Base-by-base conservation (phyloP, 176 grass and related monocot species). In the Pontederia paniculata region DNA sequence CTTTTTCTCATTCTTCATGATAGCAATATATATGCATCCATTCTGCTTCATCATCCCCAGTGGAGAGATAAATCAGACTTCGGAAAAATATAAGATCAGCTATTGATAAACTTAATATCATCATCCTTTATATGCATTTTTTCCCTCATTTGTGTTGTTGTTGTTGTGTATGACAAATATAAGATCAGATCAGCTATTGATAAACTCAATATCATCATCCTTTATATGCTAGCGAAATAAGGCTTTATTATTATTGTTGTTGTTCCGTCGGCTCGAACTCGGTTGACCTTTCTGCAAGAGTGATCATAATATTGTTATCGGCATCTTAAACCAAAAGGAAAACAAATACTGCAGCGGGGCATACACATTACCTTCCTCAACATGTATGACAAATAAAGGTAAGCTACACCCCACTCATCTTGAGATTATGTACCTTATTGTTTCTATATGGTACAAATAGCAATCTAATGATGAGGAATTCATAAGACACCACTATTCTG, bases 401-500 rank as follows among this genome's bases (percentile, higher is more conserved):
- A 98, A 5, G 93, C 81, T 45, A 88, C 86, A 28, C 88, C 93
- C 86, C 86, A 98, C 75, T 98, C 93, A 67, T 91, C 86, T 23
- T 74, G 77, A 10, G 86, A 79, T 42, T 91, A 63, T 51, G 86
- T 82, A 44, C 83, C n/a, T n/a, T n/a, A n/a, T n/a, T n/a, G n/a
- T n/a, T n/a, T n/a, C n/a, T n/a, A n/a, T n/a, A n/a, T n/a, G n/a
- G n/a, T n/a, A n/a, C n/a, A n/a, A n/a, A n/a, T n/a, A n/a, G n/a
- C n/a, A n/a, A n/a, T n/a, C n/a, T n/a, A n/a, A n/a, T n/a, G n/a
- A n/a, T n/a, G n/a, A n/a, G n/a, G n/a, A n/a, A n/a, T n/a, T n/a
- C n/a, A n/a, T n/a, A n/a, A n/a, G n/a, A n/a, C n/a, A n/a, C n/a
- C n/a, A n/a, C n/a, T n/a, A n/a, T n/a, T n/a, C n/a, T n/a, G n/a